Conservation (phyloP, 1,284 basidiomycete species). For the Testicularia cyperi region DNA sequence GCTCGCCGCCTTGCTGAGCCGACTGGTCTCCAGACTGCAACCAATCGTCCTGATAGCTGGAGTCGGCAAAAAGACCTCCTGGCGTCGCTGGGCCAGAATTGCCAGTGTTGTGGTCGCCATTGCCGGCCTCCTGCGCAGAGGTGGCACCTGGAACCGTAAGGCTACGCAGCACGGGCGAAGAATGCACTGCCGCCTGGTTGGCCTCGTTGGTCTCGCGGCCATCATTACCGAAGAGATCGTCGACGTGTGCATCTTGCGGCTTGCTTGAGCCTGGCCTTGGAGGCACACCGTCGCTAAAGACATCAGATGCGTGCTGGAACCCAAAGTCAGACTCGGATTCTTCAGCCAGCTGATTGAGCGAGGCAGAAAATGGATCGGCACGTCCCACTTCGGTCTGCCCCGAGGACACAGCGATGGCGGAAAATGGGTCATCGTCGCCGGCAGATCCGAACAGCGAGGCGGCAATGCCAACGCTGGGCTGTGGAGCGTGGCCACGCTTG, state of each 20-base stretch:
- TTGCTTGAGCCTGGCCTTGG: no score
- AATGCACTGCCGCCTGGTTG: no score
- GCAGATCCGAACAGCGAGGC: constrained; percentile 45
- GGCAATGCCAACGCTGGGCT: constrained; percentile 49
- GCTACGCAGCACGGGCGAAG: constrained; percentile 2
- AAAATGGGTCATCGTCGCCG: constrained; percentile 48
- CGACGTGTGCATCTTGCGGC: no score
- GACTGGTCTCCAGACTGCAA: constrained; percentile 10
- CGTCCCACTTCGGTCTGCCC: no score
- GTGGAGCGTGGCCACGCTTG: constrained; percentile 31
- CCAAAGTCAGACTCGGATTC: constrained; percentile 15
- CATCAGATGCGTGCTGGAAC: no score
- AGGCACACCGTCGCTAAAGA: no score
- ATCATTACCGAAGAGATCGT: no score
- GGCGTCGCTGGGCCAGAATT: constrained; percentile 29
- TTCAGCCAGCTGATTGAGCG: constrained; percentile 12
- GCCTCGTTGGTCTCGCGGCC: no score
- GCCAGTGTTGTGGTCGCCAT: no score
- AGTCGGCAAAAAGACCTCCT: constrained; percentile 26
- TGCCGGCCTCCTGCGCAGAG: no score
- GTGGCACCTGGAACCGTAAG: no score
- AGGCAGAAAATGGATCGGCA: no score
- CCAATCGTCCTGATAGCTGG: constrained; percentile 38
- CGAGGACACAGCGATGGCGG: constrained; percentile 30
- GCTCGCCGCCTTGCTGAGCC: background rate